Base-by-base conservation (phyloP, 169 alveolate genomes). In the Hepatocystis sp. region DNA sequence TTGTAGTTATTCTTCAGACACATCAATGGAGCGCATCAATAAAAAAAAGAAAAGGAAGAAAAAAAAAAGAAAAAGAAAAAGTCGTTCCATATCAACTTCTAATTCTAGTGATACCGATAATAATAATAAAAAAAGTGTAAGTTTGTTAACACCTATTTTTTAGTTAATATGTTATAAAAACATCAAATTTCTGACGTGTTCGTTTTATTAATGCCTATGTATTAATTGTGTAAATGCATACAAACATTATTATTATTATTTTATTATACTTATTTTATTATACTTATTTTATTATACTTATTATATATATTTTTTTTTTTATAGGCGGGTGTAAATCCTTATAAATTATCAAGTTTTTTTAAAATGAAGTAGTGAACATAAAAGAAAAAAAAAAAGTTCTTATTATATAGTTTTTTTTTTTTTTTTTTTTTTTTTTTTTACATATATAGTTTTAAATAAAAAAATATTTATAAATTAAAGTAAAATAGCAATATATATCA, bases 281-380 rank as follows among this genome's bases (percentile, higher is more conserved):
- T n/a, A n/a, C n/a, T n/a, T n/a, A n/a, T n/a, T n/a, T n/a, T n/a
- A n/a, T n/a, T n/a, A n/a, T 17, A 19, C 5, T 64, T 2, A 44
- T 32, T 55, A 17, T 56, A 32, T 21, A 32, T 5, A 46, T 19
- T 13, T 76, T 65, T 34, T 25, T 7, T 44, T 78, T 66, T 64
- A 40, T 21, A 78, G 89, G 84, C 46, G 27, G 34, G 52, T 61
- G 51, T 61, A 32, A 78, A 78, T 55, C 89, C 89, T 19, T 61
- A 32, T 61, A 78, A 78, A 21, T 40, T 78, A 63, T 78, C 89
- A 52, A 53, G 53, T 52, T 78, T 78, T 36, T 78, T 78, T 61
- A 78, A 63, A 78, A 78, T 78, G 89, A 78, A n/a, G n/a, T n/a
- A 78, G 27, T 78, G 60, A 71, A 40, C 28, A 52, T 4, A 49